A percentile compares a stretch with the other conserved stretches of the same genome.
phyloP scores from a whole-genome alignment of 495 filamentous ascomycete species.

The Penicillium paradoxum region DNA sequence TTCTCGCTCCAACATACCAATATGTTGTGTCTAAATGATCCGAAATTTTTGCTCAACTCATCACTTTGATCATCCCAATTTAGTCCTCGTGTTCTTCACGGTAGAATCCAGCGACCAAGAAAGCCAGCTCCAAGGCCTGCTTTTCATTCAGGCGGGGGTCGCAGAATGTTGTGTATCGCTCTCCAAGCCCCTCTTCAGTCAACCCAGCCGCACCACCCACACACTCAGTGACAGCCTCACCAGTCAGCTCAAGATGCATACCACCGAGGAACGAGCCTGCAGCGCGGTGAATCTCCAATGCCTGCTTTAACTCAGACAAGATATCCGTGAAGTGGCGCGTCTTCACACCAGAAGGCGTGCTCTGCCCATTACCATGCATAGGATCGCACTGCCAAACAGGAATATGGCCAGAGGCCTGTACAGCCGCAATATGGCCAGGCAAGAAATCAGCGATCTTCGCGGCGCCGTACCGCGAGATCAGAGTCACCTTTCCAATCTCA shows the following conservation, averaged over 20 bases:
- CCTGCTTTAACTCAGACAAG: slow-evolving; percentile 73
- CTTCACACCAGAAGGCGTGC: slow-evolving; percentile 69
- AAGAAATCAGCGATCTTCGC: slow-evolving; percentile 64
- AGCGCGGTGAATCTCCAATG: slow-evolving; percentile 76
- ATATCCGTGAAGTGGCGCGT: slow-evolving; percentile 85
- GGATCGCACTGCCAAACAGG: slow-evolving; percentile 98
- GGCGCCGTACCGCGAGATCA: slow-evolving; percentile 93
- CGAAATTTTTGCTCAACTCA: background rate
- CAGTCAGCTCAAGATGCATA: slow-evolving; percentile 91
- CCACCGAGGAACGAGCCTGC: slow-evolving; percentile 82
- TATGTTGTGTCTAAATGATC: background rate
- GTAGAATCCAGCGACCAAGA: slow-evolving; percentile 85
- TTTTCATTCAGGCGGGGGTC: slow-evolving; percentile 96
- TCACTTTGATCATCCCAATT: background rate
- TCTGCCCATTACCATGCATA: slow-evolving; percentile 78
- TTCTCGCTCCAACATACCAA: background rate
- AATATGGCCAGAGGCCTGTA: slow-evolving; percentile 63
- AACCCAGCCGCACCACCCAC: slow-evolving; percentile 84
- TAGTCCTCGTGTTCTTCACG: slow-evolving; percentile 38
- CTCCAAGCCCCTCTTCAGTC: slow-evolving; percentile 76
- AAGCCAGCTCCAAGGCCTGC: slow-evolving; percentile 91
- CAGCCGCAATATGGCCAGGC: slow-evolving; percentile 78
- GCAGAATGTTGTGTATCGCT: slow-evolving; percentile 92
- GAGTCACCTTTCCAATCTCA: slow-evolving; percentile 85
- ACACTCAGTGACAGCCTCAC: slow-evolving; percentile 95